A percentile compares a stretch with the other conserved stretches of the same genome.
Evolutionary conservation across 164 flowering plant genomes (phyloP).

Genomic region (Aristolochia contorta): DNA sequence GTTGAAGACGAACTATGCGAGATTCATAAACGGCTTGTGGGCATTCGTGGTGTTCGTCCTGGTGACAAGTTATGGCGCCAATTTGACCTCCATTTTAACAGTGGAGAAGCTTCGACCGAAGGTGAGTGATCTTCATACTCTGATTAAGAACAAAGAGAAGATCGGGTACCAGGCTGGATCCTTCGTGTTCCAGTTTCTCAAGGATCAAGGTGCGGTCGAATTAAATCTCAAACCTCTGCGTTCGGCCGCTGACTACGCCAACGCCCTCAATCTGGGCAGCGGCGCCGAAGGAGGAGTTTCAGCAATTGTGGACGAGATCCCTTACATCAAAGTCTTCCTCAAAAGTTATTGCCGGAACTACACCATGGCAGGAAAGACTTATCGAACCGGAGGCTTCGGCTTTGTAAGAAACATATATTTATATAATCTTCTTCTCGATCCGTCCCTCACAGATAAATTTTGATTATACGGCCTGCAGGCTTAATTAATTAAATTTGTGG

Average conservation of each 20-base stretch:
- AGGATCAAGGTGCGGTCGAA: constrained; percentile 1
- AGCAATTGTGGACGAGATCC: constrained; percentile 23
- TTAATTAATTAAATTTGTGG: too few relatives aligned
- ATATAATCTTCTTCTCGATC: too few relatives aligned
- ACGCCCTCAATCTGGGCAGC: constrained; percentile 15
- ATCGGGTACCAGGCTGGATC: constrained; percentile 39
- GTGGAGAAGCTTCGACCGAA: constrained; percentile 33
- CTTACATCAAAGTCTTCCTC: constrained; percentile 18
- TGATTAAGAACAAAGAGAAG: constrained; percentile 17
- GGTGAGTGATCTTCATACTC: constrained; percentile 21
- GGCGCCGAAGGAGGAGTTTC: constrained; percentile 16
- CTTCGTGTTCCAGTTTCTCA: constrained; percentile 14
- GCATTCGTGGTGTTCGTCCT: constrained; percentile 39
- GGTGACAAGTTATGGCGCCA: constrained; percentile 43
- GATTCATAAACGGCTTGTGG: constrained; percentile 48
- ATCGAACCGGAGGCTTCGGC: constrained; percentile 21
- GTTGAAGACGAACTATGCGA: constrained; percentile 24
- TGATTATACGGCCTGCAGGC: too few relatives aligned
- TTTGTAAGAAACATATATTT: too few relatives aligned
- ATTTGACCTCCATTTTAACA: constrained; percentile 41
- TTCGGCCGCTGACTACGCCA: constrained; percentile 16
- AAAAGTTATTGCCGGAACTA: constrained; percentile 12
- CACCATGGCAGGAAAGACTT: constrained; percentile 12
- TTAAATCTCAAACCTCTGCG: constrained; percentile 13
- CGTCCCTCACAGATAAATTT: too few relatives aligned